These are phyloP conservation scores for Coccomyxa sp. DNA, from an alignment of 139 green algal species.

Conservation along the genomic window DNA sequence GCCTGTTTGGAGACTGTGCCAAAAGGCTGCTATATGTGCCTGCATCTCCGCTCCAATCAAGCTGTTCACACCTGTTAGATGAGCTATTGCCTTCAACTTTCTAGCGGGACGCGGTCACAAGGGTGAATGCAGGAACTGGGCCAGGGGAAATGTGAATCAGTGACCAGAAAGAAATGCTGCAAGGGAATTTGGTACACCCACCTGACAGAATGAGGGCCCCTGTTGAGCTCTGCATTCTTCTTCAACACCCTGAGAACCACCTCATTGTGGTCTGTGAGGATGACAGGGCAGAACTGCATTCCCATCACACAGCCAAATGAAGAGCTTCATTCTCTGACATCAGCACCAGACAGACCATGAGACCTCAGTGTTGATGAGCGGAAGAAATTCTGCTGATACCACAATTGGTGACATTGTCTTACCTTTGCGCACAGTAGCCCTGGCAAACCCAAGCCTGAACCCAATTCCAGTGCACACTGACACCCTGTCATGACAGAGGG, in stretches of 20 bases:
- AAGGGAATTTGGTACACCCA: not conserved
- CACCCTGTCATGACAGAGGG: not conserved
- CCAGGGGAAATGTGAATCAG: too few species aligned
- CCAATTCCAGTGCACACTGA: conserved; percentile 13
- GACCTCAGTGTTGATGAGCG: too few species aligned
- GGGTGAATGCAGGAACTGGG: too few species aligned
- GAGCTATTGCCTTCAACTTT: too few species aligned
- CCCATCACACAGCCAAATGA: not conserved
- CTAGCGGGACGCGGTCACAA: too few species aligned
- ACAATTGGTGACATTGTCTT: too few species aligned
- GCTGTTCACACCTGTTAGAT: conserved; percentile 8
- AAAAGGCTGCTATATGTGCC: not conserved
- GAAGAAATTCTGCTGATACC: too few species aligned
- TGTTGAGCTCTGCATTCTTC: conserved; percentile 16
- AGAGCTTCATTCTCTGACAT: too few species aligned
- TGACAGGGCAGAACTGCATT: not conserved
- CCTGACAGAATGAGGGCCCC: conserved; percentile 4
- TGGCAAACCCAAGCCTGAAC: conserved; percentile 17
- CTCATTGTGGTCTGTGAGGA: conserved; percentile 25
- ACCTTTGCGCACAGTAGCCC: conserved; percentile 9
- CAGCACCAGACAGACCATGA: too few species aligned
- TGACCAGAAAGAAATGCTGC: too few species aligned
- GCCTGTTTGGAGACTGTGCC: not conserved
- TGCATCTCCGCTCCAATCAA: conserved; percentile 11
- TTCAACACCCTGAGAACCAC: conserved; percentile 15